Base-by-base conservation (phyloP, 2,329 filamentous ascomycete species). In the Pseudohalonectria lignicola region DNA sequence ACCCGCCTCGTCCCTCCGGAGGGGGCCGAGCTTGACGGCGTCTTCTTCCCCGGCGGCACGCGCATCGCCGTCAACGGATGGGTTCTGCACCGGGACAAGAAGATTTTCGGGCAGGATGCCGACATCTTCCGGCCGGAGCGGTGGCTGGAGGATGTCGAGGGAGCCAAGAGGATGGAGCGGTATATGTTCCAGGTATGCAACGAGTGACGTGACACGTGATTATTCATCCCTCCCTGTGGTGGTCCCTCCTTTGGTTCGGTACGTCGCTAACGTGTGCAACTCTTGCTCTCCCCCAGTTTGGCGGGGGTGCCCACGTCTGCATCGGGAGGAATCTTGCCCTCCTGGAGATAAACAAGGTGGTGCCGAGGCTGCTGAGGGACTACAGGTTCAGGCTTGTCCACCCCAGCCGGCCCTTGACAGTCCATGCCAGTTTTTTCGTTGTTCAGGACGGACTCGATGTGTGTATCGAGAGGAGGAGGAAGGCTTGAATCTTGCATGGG, bases 361-460 rank as follows among this genome's bases (percentile, higher is more conserved):
- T 74, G 26, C 70, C 71, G 4, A 64, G 69, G 26, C 55, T 77
- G 19, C 53, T 74, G 43, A 53, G 69, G n/a, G 65, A 73, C 42
- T 76, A 67, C 47, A 56, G 68, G 32, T 67, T 76, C 43, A 57
- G 69, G 49, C 56, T 76, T 19, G 61, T 66, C n/a, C 58, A 69
- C 41, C 69, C 69, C 0, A 59, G 61, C 9, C 59, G 64, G 31
- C 60, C 66, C 37, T 57, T 76, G 45, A 63, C 62, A 42, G 67
- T 69, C n/a, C 64, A 69, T 39, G 65, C 71, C 16, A 73, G 69
- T 4, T 76, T 76, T 52, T 76, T 78, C 47, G 72, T 76, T 9
- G 70, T 76, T 9, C 73, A 76, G 51, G 60, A 66, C 36, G 72
- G 73, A 1, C 48, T 76, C 42, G 61, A 74, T 34, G 70, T 75